Evolutionary conservation across 108 stramenopile species (phyloP), one percentile per base, ranked within the genome.

Genomic region (Cylindrotheca fusiformis): DNA sequence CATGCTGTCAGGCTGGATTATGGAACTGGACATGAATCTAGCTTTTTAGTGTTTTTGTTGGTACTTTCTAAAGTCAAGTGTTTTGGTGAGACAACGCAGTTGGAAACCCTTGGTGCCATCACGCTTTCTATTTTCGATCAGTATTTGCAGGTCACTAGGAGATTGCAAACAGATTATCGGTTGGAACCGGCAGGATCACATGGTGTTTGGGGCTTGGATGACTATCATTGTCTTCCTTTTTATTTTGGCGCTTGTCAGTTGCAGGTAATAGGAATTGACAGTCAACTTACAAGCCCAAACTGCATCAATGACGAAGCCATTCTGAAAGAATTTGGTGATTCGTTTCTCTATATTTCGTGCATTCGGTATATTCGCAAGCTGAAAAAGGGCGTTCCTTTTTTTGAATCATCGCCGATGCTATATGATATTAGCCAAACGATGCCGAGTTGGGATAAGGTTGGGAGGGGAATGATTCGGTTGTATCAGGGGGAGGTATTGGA

Each of bases 121-220:
- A 79, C 92, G 2, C 55, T 93, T 10, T 72, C 83, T 6, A 75
- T 93, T 19, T 82, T 77, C 25, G 61, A 78, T 69, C 82, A 77
- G 1, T 94, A 94, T 65, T 65, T 94, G 10, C 65, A 77, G 33
- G 88, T 89, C 10, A 87, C 86, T 19, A 65, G 86, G 27, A 74
- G 82, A n/a, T 48, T 94, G 47, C 93, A 94, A 67, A 72, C 76
- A 52, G 87, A 88, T 25, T 98, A 98, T 77, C 81, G 91, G 72
- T 78, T 98, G 1, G 97, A 98, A 76, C 97, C 97, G 17, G 97
- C 97, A 3, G 97, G 97, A 20, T 86, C 84, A 24, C 92, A 93
- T 63, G 92, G 97, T 21, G 97, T 98, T 20, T 98, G 97, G 97
- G 97, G 97, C 30, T 65, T 98, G 54, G 97, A 98, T 63, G 97